Conservation (phyloP, 2,329 filamentous ascomycete species). For the Dothiorella sarmentorum region DNA sequence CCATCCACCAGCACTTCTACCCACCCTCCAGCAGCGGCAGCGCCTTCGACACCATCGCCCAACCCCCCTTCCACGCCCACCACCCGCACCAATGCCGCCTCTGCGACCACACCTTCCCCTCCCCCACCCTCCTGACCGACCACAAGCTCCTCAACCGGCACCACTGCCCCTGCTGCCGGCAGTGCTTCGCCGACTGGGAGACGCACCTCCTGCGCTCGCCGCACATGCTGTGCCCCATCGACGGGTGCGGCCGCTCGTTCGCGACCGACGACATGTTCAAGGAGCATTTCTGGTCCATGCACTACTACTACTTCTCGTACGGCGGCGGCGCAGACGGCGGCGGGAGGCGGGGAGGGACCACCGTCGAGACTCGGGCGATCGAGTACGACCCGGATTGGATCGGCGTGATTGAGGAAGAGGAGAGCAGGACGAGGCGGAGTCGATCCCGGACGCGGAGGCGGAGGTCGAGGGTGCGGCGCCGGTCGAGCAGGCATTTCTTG, state of each 20-base stretch:
- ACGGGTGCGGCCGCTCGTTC: not conserved
- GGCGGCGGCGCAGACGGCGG: not conserved
- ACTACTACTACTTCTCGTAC: too few species aligned
- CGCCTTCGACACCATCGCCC: not conserved
- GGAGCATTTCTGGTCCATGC: not conserved
- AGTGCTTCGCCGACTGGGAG: constrained; percentile 3
- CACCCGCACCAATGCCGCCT: not conserved
- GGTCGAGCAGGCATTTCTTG: not conserved
- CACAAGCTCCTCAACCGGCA: not conserved
- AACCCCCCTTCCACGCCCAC: not conserved
- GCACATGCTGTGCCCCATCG: not conserved
- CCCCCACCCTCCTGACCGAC: not conserved
- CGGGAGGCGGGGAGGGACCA: not conserved
- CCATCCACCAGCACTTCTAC: constrained; percentile 1
- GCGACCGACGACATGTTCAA: not conserved
- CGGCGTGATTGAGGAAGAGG: too few species aligned
- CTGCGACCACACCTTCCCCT: not conserved
- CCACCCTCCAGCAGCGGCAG: not conserved
- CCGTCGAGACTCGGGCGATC: too few species aligned
- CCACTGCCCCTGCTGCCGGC: not conserved
- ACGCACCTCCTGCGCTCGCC: not conserved
- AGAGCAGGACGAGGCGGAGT: not conserved
- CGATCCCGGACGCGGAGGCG: not conserved
- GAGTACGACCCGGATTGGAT: too few species aligned
- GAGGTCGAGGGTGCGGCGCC: not conserved